phyloP scores from a whole-genome alignment of 2,329 filamentous ascomycete species.

The Dichotomopilus funicola region DNA sequence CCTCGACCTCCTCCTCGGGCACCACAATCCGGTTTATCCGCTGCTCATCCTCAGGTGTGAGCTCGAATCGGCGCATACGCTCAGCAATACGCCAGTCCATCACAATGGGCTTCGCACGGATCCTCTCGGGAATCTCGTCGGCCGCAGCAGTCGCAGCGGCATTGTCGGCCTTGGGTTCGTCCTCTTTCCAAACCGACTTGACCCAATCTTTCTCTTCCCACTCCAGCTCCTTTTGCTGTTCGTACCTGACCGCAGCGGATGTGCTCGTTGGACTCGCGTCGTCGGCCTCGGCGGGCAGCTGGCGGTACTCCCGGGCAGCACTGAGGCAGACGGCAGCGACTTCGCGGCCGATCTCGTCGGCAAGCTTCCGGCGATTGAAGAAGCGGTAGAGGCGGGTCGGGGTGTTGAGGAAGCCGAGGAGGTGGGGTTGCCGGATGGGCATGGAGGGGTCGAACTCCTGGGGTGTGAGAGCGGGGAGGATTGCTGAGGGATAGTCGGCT shows the following conservation, averaged over 20 bases:
- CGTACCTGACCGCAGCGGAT: constrained; percentile 34
- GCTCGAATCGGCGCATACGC: constrained; percentile 74
- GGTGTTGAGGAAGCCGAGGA: constrained; percentile 88
- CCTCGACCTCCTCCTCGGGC: constrained; percentile 62
- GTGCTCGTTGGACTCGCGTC: constrained; percentile 21
- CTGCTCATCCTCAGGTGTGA: constrained; percentile 63
- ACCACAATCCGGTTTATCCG: constrained; percentile 56
- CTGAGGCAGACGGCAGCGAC: constrained; percentile 78
- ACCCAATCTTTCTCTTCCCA: constrained; percentile 33
- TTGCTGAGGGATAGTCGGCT: constrained; percentile 61
- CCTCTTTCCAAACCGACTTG: constrained; percentile 38
- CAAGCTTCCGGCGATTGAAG: constrained; percentile 75
- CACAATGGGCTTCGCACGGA: constrained; percentile 69
- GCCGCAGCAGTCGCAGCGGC: constrained; percentile 9
- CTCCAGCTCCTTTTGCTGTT: constrained; percentile 59
- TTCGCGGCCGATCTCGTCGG: constrained; percentile 79
- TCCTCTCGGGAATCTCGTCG: constrained; percentile 51
- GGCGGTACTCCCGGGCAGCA: constrained; percentile 44
- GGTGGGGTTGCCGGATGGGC: constrained; percentile 74
- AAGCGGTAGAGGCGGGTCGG: constrained; percentile 81
- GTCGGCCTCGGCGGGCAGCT: constrained; percentile 30
- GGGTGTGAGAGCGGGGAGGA: constrained; percentile 60
- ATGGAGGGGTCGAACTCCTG: constrained; percentile 64
- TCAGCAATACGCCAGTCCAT: constrained; percentile 68
- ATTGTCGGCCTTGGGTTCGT: constrained; percentile 30